Base-by-base conservation (phyloP, 495 filamentous ascomycete genomes). In the Podospora appendiculata region DNA sequence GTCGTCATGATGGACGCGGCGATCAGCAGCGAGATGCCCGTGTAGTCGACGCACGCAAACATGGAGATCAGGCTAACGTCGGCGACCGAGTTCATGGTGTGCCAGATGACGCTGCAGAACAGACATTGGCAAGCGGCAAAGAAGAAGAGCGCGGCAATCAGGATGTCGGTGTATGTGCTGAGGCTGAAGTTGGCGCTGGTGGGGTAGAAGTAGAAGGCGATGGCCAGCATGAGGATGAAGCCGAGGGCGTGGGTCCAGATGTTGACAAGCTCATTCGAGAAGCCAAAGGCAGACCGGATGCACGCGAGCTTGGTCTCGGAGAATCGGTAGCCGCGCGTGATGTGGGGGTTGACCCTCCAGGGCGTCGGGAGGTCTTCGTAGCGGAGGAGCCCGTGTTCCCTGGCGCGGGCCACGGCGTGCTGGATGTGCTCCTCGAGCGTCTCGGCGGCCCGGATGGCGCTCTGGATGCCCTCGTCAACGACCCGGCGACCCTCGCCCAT, bases 41-140 rank as follows among this genome's bases (percentile, higher is more conserved):
- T 96, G 69, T 99, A 99, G 65, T 99, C 93, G 41, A 99, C 91
- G 67, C 93, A 99, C 39, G 94, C 94, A 59, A 97, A 96, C 50
- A 90, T 84, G 63, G 95, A 93, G 79, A 99, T 85, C 44, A 95
- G 77, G 10, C 79, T 82, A 61, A 94, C 87, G 42, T 94, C 85
- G 43, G 92, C 87, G 51, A 97, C 94, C 56, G 86, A 87, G 74
- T 87, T 94, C 88, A 99, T 96, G 12, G 92, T 95, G 73, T 99
- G 93, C 93, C 92, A 97, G 58, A 97, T 84, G 55, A 86, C 89
- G 57, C 85, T 90, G 82, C 94, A 97, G 71, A 91, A 81, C 52
- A 99, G 80, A 66, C 91, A 96, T 74, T 97, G 95, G 75, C 84
- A 89, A 46, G 93, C 93, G 36, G 92, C 93, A 62, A 95, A 90